These are phyloP conservation scores for Lichtheimia corymbifera DNA, from an alignment of 371 early-diverging fungal genomes.

Conservation along the genomic window DNA sequence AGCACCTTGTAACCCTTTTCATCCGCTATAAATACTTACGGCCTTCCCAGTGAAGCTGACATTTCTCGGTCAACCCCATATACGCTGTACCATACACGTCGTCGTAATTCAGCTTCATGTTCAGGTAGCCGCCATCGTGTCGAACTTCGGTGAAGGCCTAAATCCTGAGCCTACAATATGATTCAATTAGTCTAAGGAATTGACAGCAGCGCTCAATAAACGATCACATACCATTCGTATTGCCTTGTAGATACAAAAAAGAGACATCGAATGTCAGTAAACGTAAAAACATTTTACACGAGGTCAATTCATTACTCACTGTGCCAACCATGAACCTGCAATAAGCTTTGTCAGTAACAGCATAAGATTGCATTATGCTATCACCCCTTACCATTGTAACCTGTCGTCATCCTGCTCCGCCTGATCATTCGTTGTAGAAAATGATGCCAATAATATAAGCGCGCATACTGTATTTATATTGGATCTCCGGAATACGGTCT, in stretches of 20 bases:
- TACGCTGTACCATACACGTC: conserved; percentile 39
- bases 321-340: conserved; percentile 13
- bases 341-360: neutral
- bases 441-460: conserved; percentile 32
- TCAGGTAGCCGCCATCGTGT: conserved; percentile 40
- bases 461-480: conserved; percentile 39
- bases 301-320: conserved; percentile 2
- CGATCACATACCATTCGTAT: conserved; percentile 26
- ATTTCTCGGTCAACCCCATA: conserved; percentile 46
- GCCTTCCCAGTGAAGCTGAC: conserved; percentile 31
- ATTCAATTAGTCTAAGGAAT: neutral
- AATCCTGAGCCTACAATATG: conserved; percentile 19
- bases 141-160: conserved; percentile 32
- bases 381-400: conserved; percentile 26
- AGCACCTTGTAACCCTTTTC: neutral
- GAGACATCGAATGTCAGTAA: neutral
- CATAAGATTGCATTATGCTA: neutral
- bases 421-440: conserved; percentile 12
- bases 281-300: neutral
- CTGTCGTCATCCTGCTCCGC: conserved; percentile 30
- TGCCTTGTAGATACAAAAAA: conserved; percentile 7
- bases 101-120: conserved; percentile 40
- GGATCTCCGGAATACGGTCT: conserved; percentile 28
- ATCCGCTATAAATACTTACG: neutral
- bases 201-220: too few species aligned